Evolutionary conservation across 257 asterid species (phyloP), one percentile per base, ranked within the genome.

Genomic region (Capsicum pubescens): DNA sequence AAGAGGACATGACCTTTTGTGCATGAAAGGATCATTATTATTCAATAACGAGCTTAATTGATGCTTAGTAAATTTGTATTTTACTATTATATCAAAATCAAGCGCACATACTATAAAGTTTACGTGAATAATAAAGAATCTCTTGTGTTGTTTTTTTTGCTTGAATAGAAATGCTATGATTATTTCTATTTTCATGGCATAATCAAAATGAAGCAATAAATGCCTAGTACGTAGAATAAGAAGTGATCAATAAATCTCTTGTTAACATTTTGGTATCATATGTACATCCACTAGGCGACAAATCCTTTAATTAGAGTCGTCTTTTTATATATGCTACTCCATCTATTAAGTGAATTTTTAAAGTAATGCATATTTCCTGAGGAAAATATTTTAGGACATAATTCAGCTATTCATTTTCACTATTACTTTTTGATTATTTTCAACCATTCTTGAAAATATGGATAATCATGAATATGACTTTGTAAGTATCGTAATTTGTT

Each of bases 61-160:
- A 46, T 71, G 58, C 11, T n/a, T 72, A 72, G 3, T n/a, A 6
- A 12, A 13, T 72, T 19, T 48, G 17, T 72, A 72, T 11, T 21
- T 74, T 74, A 11, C 13, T 13, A 48, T 21, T 74, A 12, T 7
- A 19, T 50, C 81, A 74, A 19, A 19, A 21, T 50, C 61, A n/a
- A 2, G 2, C n/a, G 0, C 57, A 71, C 59, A 19, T 19, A 48
- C 44, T 64, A 72, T 72, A 48, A 46, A 48, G 58, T 72, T 72
- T n/a, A 72, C 10, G n/a, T 72, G 46, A 74, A 50, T 76, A 50
- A 76, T 76, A 76, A 76, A 52, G n/a, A 76, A 19, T 72, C n/a
- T 48, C 9, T 48, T 7, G 0, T 48, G 81, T 76, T 76, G 81
- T 14, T 26, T 26, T 19, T 52, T 16, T 52, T 16, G 4, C 6